Conservation (phyloP, 257 asterid species). For the Plantago ovata region DNA sequence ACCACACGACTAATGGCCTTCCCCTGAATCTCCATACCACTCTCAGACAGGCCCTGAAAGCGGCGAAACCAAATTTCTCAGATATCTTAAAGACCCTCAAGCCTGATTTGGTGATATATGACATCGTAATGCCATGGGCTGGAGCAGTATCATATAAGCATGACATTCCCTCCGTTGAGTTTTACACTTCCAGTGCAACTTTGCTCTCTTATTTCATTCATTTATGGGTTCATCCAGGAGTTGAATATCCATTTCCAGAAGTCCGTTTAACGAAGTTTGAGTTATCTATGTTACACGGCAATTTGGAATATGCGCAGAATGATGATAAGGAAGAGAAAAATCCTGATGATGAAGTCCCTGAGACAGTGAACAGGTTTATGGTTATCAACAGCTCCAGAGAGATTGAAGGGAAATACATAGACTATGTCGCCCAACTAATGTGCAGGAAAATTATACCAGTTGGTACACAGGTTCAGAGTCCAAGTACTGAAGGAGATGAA, state of each 20-base stretch:
- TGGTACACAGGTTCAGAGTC: constrained; percentile 25
- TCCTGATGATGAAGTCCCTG: constrained; percentile 17
- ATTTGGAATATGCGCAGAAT: background rate
- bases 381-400: constrained; percentile 34
- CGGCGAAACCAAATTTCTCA: constrained; percentile 30
- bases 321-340: constrained; percentile 19
- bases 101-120: constrained; percentile 44
- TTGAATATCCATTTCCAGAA: constrained; percentile 26
- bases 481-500: background rate
- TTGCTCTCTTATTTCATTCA: constrained; percentile 24
- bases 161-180: constrained; percentile 26
- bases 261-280: constrained; percentile 21
- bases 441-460: constrained; percentile 23
- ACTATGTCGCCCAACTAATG: constrained; percentile 20
- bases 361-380: background rate
- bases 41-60: constrained; percentile 28
- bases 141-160: constrained; percentile 18
- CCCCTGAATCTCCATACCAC: constrained; percentile 44
- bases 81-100: constrained; percentile 19
- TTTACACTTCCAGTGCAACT: constrained; percentile 33
- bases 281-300: constrained; percentile 9
- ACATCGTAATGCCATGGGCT: constrained; percentile 36
- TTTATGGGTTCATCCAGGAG: background rate
- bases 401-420: constrained; percentile 45
- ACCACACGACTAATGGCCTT: constrained; percentile 54